phyloP scores from a whole-genome alignment of 176 grass and related monocot species.

The Hyparrhenia diplandra region DNA sequence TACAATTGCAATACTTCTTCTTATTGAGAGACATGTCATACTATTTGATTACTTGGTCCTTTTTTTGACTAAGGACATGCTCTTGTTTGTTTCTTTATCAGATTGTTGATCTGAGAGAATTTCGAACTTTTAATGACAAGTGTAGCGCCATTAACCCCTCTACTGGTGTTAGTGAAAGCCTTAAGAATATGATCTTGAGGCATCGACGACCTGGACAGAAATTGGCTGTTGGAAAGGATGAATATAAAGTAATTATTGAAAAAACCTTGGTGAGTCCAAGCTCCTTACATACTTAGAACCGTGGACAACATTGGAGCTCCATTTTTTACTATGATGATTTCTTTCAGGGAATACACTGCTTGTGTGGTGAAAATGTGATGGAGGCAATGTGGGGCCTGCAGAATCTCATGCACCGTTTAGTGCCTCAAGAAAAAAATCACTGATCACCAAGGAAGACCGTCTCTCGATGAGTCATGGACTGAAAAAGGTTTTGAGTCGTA shows the following conservation, averaged over 20 bases:
- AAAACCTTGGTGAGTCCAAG: background rate
- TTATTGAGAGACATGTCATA: background rate
- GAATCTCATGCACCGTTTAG: no score
- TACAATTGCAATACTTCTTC: no score
- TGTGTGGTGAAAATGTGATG: background rate
- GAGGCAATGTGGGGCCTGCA: background rate
- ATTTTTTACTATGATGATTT: background rate
- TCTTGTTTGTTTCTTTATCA: background rate
- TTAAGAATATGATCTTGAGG: background rate
- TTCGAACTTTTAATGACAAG: background rate
- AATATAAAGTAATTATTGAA: background rate
- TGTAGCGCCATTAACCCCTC: background rate
- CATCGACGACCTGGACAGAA: background rate
- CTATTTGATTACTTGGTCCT: background rate
- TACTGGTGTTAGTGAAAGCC: background rate
- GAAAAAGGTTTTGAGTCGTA: no score
- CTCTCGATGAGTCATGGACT: no score
- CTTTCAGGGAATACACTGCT: background rate
- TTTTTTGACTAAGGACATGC: background rate
- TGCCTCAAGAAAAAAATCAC: no score
- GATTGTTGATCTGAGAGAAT: background rate
- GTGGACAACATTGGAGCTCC: background rate
- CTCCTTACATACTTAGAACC: background rate
- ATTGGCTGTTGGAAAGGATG: background rate
- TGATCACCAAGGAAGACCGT: no score